Percentiles rank a stretch among this genome's conserved stretches.
These are phyloP conservation scores for Schizosaccharomyces cryophilus DNA, from an alignment of 805 yeast species.

Conservation along the genomic window DNA sequence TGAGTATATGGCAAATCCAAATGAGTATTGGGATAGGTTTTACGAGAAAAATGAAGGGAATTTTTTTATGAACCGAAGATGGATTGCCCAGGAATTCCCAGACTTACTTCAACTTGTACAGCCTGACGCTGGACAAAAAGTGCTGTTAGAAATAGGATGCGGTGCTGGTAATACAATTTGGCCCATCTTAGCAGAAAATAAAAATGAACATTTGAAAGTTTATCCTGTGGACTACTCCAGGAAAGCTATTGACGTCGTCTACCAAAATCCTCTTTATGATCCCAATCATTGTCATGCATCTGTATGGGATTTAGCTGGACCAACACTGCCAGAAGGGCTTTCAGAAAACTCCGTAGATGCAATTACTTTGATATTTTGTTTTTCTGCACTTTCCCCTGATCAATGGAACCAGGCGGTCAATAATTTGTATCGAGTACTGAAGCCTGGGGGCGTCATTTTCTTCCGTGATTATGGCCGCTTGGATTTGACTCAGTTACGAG, in stretches of 20 bases:
- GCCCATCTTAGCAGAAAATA: constrained; percentile 63
- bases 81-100: constrained; percentile 91
- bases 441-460: constrained; percentile 77
- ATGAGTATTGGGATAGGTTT: constrained; percentile 83
- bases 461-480: constrained; percentile 90
- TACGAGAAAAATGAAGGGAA: constrained; percentile 76
- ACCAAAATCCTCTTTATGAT: constrained; percentile 26
- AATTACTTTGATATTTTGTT: constrained; percentile 84
- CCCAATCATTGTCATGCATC: constrained; percentile 47
- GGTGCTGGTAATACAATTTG: constrained; percentile 96
- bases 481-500: constrained; percentile 83
- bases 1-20: constrained; percentile 56
- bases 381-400: constrained; percentile 71
- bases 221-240: constrained; percentile 77
- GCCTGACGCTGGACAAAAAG: constrained; percentile 40
- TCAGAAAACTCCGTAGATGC: constrained; percentile 66
- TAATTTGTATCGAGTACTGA: constrained; percentile 46
- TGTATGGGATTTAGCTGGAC: constrained; percentile 88
- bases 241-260: constrained; percentile 72
- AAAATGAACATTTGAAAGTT: constrained; percentile 49
- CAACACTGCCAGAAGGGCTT: constrained; percentile 58
- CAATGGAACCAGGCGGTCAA: constrained; percentile 70
- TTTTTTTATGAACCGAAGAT: constrained; percentile 86
- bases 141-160: constrained; percentile 81
- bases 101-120: constrained; percentile 48